These are phyloP conservation scores for Leptosphaerulina australis DNA, from an alignment of 2,329 filamentous ascomycete genomes.

Conservation along the genomic window DNA sequence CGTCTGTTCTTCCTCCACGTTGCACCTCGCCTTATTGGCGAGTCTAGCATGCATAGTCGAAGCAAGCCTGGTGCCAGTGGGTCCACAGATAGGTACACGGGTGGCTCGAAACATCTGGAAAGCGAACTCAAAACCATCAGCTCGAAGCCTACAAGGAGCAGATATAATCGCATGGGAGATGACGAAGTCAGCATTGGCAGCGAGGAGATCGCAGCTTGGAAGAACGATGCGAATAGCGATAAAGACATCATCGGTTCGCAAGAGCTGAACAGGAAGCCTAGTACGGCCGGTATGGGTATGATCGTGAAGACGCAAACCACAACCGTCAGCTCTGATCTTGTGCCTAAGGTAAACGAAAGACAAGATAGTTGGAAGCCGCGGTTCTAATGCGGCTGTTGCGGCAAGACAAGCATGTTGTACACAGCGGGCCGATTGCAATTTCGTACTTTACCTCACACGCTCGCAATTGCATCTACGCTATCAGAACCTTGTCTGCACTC, in stretches of 20 bases:
- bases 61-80: background rate
- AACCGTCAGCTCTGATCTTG: constrained; percentile 3
- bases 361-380: background rate
- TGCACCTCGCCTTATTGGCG: constrained; percentile 32
- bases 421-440: background rate
- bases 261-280: background rate
- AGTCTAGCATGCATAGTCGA: constrained; percentile 15
- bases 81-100: constrained; percentile 5
- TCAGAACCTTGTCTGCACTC: constrained; percentile 5
- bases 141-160: constrained; percentile 1
- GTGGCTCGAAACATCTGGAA: background rate
- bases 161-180: constrained; percentile 14
- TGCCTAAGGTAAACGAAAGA: background rate
- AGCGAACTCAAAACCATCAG: constrained; percentile 19
- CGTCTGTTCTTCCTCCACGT: constrained; percentile 51
- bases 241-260: background rate
- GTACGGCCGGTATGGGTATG: background rate
- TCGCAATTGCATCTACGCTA: background rate
- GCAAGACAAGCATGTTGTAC: background rate
- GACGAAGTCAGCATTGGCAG: constrained; percentile 19
- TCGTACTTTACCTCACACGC: background rate
- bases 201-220: constrained; percentile 14
- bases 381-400: background rate
- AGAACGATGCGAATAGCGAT: background rate
- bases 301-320: constrained; percentile 11